A percentile compares a stretch with the other conserved stretches of the same genome.
Evolutionary conservation across 1,139 yeast genomes (phyloP).

Genomic region (Geotrichum macrosporum): DNA sequence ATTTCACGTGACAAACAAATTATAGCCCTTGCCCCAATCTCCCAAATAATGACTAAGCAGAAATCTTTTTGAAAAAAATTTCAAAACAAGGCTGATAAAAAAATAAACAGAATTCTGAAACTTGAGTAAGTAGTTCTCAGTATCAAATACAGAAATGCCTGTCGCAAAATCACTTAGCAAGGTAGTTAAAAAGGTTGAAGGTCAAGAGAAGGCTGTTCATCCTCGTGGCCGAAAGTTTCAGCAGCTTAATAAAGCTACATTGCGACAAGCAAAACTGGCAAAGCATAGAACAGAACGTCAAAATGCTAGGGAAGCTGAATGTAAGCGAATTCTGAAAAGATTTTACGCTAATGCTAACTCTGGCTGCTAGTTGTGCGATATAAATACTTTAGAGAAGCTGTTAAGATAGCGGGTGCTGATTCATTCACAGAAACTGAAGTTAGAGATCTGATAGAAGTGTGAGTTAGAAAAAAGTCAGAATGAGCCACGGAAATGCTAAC

Average conservation of each 20-base stretch:
- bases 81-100: not conserved
- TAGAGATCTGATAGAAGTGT: conserved; percentile 53
- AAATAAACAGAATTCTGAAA: not conserved
- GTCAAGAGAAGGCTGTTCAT: conserved; percentile 53
- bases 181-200: conserved; percentile 64
- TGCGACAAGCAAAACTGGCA: conserved; percentile 68
- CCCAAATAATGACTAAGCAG: conserved; percentile 3
- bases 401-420: conserved; percentile 44
- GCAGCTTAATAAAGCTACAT: conserved; percentile 77
- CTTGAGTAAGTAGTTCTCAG: too few relatives aligned
- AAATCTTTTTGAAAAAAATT: not conserved
- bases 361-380: conserved; percentile 45
- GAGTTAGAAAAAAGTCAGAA: conserved; percentile 17
- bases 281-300: conserved; percentile 59
- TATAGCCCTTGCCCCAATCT: conserved; percentile 10
- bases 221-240: conserved; percentile 86
- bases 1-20: not conserved
- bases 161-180: conserved; percentile 67
- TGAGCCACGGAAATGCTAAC: too few relatives aligned
- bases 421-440: conserved; percentile 55
- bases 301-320: conserved; percentile 45
- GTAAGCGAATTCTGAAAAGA: conserved; percentile 25
- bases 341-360: not conserved
- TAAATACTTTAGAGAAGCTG: conserved; percentile 61
- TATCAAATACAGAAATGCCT: conserved; percentile 59